These are phyloP conservation scores for Otatea glauca DNA, from an alignment of 176 grass and related monocot genomes.

Conservation along the genomic window DNA sequence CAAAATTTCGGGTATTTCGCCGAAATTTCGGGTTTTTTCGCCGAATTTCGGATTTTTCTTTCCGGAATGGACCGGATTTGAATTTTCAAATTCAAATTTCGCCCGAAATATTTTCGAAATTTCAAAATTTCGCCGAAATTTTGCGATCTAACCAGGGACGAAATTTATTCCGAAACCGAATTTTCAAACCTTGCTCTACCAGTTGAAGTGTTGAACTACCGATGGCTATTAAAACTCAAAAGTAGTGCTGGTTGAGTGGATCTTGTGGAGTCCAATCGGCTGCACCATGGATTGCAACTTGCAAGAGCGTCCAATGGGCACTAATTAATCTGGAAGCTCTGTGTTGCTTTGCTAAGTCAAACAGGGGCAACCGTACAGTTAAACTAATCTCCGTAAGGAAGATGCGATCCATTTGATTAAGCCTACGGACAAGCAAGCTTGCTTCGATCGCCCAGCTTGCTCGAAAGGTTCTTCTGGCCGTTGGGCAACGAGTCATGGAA, in stretches of 20 bases:
- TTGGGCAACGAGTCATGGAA: background rate
- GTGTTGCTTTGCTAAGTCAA: constrained; percentile 28
- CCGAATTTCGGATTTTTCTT: no score
- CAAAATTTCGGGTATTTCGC: no score
- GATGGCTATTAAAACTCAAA: background rate
- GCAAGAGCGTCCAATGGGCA: background rate
- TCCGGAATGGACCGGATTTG: no score
- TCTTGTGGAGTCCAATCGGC: background rate
- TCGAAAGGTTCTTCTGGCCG: no score
- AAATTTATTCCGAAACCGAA: no score
- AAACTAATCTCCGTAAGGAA: constrained; percentile 27
- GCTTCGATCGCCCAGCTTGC: constrained; percentile 10
- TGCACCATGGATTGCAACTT: background rate
- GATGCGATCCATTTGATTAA: constrained; percentile 24
- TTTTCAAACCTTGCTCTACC: no score
- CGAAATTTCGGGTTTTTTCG: no score
- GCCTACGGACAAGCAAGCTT: background rate
- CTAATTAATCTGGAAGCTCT: background rate
- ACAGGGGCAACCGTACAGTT: background rate
- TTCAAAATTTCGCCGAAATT: no score
- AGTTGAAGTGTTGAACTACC: background rate
- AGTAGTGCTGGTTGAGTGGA: background rate
- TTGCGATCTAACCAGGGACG: no score
- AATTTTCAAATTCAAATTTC: no score
- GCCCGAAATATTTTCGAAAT: no score